phyloP scores from a whole-genome alignment of 1,284 basidiomycete genomes.

The Melampsora americana region DNA sequence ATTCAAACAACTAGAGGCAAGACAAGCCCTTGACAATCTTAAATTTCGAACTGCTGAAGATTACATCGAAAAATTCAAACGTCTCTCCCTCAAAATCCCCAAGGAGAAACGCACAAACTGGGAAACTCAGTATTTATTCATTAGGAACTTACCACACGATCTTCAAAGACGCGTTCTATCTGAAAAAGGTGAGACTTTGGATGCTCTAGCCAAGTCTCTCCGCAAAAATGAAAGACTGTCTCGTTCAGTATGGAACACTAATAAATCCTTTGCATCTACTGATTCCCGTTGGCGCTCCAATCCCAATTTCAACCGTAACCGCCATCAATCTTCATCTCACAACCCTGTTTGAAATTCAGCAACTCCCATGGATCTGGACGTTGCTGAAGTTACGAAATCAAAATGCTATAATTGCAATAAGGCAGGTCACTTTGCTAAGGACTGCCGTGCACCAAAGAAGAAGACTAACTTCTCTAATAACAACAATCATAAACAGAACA shows the following conservation, averaged over 20 bases:
- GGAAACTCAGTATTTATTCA: conserved; percentile 9
- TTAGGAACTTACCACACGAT: background rate
- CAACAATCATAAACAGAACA: background rate
- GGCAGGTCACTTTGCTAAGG: background rate
- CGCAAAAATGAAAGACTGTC: too few species aligned
- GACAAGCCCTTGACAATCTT: background rate
- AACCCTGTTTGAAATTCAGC: background rate
- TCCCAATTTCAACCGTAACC: too few species aligned
- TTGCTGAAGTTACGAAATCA: background rate
- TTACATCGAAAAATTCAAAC: conserved; percentile 1
- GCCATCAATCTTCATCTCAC: too few species aligned
- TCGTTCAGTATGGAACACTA: background rate
- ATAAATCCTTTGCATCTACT: too few species aligned
- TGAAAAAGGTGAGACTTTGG: conserved; percentile 4
- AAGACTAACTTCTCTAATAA: background rate
- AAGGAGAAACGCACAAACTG: background rate
- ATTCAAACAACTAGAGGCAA: background rate
- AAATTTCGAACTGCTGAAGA: background rate
- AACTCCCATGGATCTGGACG: conserved; percentile 15
- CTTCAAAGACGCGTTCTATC: background rate
- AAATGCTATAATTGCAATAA: conserved; percentile 15
- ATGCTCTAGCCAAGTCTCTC: background rate
- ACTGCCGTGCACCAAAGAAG: background rate
- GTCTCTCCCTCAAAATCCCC: background rate
- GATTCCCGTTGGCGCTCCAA: too few species aligned